Evolutionary conservation across 805 yeast genomes (phyloP).

Genomic region (Wickerhamiella dianesei): DNA sequence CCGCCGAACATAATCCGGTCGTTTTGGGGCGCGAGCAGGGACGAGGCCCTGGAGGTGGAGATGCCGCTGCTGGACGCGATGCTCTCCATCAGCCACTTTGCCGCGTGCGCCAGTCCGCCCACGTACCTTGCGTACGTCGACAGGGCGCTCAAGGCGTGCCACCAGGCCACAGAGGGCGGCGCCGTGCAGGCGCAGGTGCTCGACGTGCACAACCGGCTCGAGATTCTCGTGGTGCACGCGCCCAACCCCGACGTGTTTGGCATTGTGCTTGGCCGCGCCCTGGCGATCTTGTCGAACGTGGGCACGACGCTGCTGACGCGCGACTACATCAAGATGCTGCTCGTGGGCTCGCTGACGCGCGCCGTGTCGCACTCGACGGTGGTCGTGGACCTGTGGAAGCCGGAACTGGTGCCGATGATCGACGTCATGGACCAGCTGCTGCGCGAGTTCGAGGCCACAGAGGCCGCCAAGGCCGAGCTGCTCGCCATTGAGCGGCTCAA

Average conservation of each 20-base stretch:
- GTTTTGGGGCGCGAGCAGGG: not conserved
- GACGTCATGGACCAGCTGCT: not conserved
- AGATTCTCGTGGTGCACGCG: not conserved
- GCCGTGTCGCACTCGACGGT: not conserved
- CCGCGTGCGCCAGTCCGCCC: not conserved
- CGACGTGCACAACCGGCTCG: constrained; percentile 2
- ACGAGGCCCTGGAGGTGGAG: not conserved
- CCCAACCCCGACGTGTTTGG: not conserved
- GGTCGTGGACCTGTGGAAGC: not conserved
- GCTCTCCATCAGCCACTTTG: not conserved
- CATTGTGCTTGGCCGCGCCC: not conserved
- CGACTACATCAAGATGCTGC: not conserved
- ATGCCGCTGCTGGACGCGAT: not conserved
- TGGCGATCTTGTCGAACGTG: not conserved
- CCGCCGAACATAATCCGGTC: not conserved
- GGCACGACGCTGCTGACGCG: not conserved
- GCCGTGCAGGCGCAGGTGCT: not conserved
- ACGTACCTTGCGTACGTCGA: not conserved
- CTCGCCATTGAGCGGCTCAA: too few relatives aligned
- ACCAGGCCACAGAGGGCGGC: not conserved
- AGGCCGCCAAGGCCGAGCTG: not conserved
- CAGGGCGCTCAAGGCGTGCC: not conserved
- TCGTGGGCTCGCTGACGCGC: constrained; percentile 1
- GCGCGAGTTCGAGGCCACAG: not conserved
- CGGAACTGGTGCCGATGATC: not conserved